Conservation (phyloP, 2,329 filamentous ascomycete genomes). For the Ophiostoma pallidulum region DNA sequence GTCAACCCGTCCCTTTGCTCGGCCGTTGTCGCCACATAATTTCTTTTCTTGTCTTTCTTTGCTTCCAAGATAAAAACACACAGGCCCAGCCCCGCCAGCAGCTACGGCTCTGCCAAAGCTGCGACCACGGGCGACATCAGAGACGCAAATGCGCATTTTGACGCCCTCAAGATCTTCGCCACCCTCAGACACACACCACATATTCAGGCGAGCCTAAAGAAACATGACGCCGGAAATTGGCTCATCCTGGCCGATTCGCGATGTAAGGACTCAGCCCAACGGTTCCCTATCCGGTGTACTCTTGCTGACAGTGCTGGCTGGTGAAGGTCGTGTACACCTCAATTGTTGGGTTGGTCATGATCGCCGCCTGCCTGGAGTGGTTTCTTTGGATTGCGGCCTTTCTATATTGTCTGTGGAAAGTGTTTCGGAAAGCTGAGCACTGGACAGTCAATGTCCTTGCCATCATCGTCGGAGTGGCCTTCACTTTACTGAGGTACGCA, state of each 20-base stretch:
- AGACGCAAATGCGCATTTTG: not conserved
- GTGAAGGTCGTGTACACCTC: constrained; percentile 72
- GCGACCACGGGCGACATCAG: not conserved
- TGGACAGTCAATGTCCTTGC: constrained; percentile 73
- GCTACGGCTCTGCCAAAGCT: constrained; percentile 1
- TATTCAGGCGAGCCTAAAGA: too few relatives aligned
- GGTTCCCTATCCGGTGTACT: not conserved
- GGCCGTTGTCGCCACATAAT: not conserved
- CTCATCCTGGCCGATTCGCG: constrained; percentile 41
- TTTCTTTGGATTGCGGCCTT: constrained; percentile 92
- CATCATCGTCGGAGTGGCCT: constrained; percentile 60
- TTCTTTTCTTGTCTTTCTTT: not conserved
- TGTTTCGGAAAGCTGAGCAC: constrained; percentile 80
- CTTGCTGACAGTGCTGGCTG: not conserved
- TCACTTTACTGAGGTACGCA: constrained; percentile 64
- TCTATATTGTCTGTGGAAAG: constrained; percentile 80
- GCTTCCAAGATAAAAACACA: not conserved
- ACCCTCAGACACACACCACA: too few relatives aligned
- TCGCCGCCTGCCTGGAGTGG: constrained; percentile 85
- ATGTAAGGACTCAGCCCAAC: constrained; percentile 27
- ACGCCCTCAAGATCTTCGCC: not conserved
- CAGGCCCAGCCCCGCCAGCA: constrained; percentile 1
- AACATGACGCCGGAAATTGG: constrained; percentile 2
- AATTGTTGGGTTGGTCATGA: constrained; percentile 71
- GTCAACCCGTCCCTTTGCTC: not conserved